Evolutionary conservation across 2,329 filamentous ascomycete genomes (phyloP).

Genomic region (Teratosphaeria nubilosa): DNA sequence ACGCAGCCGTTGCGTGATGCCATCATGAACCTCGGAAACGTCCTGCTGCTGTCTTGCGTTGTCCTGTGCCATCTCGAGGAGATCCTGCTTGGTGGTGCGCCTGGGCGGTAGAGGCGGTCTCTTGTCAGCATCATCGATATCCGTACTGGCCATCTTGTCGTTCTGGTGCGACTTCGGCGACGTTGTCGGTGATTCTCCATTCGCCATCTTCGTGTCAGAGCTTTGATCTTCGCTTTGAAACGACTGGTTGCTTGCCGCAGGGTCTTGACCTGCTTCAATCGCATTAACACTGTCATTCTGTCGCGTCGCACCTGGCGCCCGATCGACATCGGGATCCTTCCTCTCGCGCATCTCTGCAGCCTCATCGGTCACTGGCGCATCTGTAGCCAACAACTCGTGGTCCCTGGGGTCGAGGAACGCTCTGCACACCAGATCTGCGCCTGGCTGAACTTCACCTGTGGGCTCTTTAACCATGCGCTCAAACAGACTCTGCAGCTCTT

Average conservation of each 20-base stretch:
- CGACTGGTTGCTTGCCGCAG: constrained; percentile 18
- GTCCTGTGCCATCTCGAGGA: constrained; percentile 43
- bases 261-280: constrained; percentile 4
- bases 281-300: neutral
- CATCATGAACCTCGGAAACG: constrained; percentile 90
- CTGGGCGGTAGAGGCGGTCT: constrained; percentile 35
- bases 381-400: constrained; percentile 14
- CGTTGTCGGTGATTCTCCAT: constrained; percentile 25
- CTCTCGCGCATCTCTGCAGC: neutral
- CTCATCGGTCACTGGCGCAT: constrained; percentile 6
- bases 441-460: constrained; percentile 21
- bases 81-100: constrained; percentile 17
- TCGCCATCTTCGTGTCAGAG: constrained; percentile 9
- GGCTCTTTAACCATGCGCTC: constrained; percentile 27
- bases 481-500: constrained; percentile 25
- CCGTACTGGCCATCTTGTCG: neutral
- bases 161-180: neutral
- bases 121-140: neutral
- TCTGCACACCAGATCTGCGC: constrained; percentile 26
- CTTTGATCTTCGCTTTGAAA: constrained; percentile 8
- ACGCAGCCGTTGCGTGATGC: constrained; percentile 81
- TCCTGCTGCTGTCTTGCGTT: constrained; percentile 67
- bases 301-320: neutral
- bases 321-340: neutral
- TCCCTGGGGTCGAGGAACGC: constrained; percentile 23